phyloP scores from a whole-genome alignment of 345 rosid species.

The Euphorbia peplus region DNA sequence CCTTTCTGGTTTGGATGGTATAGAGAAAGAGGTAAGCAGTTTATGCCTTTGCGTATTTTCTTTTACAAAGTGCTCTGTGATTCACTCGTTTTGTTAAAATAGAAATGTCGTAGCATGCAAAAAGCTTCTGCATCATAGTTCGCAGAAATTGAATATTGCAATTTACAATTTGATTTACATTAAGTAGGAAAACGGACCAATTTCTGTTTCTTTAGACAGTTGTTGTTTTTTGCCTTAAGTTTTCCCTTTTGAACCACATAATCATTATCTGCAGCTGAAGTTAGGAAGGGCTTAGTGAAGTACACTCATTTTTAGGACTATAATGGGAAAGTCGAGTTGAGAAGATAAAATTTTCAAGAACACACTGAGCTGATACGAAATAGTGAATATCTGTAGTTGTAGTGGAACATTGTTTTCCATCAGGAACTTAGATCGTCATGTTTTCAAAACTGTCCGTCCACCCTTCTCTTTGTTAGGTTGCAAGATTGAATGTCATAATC shows the following conservation, averaged over 20 bases:
- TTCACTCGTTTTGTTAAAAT: not conserved
- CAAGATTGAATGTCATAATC: not conserved
- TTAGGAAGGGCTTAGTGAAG: not conserved
- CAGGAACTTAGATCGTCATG: not conserved
- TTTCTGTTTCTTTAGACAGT: not conserved
- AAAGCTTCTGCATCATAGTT: slow-evolving; percentile 1
- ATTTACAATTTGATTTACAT: not conserved
- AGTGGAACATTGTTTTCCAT: not conserved
- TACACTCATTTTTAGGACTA: not conserved
- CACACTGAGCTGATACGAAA: not conserved
- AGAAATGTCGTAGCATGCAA: not conserved
- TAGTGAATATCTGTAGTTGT: not conserved
- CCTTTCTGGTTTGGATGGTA: slow-evolving; percentile 42
- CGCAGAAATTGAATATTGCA: not conserved
- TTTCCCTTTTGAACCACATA: not conserved
- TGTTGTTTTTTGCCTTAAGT: not conserved
- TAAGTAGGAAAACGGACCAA: not conserved
- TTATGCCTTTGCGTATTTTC: not conserved
- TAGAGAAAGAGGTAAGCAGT: slow-evolving; percentile 56
- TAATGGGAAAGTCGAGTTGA: not conserved
- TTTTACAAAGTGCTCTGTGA: not conserved
- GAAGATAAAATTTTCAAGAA: not conserved
- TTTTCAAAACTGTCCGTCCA: not conserved
- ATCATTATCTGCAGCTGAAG: not conserved
- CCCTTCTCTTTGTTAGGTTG: not conserved